These are phyloP conservation scores for Arthroderma uncinatum DNA, from an alignment of 2,329 filamentous ascomycete species.

Conservation along the genomic window DNA sequence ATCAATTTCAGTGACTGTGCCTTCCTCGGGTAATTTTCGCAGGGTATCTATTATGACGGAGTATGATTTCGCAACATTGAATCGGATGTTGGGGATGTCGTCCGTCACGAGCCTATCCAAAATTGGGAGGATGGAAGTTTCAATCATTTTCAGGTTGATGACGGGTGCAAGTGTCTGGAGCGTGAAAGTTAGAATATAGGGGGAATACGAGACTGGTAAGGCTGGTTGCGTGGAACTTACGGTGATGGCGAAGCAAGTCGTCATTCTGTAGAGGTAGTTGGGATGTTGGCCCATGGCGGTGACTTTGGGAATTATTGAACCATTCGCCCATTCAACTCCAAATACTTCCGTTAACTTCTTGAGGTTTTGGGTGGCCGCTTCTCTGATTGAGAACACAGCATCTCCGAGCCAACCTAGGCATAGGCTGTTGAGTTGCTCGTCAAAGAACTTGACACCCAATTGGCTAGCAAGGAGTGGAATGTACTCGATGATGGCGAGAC, in stretches of 20 bases:
- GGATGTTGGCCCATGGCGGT: conserved; percentile 97
- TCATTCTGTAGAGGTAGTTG: conserved; percentile 99
- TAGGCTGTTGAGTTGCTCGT: conserved; percentile 86
- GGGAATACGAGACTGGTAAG: neutral
- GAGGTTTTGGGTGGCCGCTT: conserved; percentile 92
- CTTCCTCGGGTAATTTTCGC: conserved; percentile 77
- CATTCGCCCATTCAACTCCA: conserved; percentile 92
- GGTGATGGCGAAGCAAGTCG: conserved; percentile 97
- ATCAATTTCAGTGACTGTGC: conserved; percentile 74
- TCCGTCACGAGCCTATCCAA: conserved; percentile 87
- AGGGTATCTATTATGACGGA: conserved; percentile 80
- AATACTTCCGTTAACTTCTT: conserved; percentile 99
- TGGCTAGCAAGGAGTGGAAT: conserved; percentile 93
- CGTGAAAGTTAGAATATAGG: conserved; percentile 1
- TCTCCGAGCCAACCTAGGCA: conserved; percentile 99
- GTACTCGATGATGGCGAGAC: conserved; percentile 97
- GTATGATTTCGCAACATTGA: conserved; percentile 99
- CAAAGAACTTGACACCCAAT: conserved; percentile 93
- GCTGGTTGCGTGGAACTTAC: conserved; percentile 47
- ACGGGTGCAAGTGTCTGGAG: conserved; percentile 80
- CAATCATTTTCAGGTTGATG: conserved; percentile 85
- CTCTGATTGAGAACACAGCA: conserved; percentile 95
- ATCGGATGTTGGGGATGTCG: conserved; percentile 96
- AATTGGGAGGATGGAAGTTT: conserved; percentile 87
- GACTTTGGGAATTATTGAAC: conserved; percentile 96